A percentile compares a stretch with the other conserved stretches of the same genome.
Conservation (phyloP, 306 rosid species). For the Quercus aquifolioides region DNA sequence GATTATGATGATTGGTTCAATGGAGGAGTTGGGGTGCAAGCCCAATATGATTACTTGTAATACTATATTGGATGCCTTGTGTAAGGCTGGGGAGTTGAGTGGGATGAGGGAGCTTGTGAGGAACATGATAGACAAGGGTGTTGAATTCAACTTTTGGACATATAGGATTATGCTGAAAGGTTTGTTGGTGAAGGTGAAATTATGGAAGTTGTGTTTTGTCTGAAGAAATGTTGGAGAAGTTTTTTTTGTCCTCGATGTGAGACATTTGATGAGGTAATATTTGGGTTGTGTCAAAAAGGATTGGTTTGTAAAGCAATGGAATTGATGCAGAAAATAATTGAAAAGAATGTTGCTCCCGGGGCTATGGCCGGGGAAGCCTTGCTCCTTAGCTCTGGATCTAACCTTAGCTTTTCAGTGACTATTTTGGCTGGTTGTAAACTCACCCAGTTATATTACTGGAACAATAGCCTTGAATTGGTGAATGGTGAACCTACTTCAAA, state of each 20-base stretch:
- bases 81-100: constrained; percentile 35
- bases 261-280: constrained; percentile 48
- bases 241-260: constrained; percentile 40
- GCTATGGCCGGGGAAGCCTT: constrained; percentile 59
- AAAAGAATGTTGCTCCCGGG: constrained; percentile 41
- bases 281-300: constrained; percentile 54
- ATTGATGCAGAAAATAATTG: constrained; percentile 44
- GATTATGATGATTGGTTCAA: constrained; percentile 40
- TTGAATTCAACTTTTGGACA: constrained; percentile 52
- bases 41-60: constrained; percentile 72
- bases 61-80: constrained; percentile 47
- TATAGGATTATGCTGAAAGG: constrained; percentile 60
- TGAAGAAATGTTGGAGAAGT: constrained; percentile 64
- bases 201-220: constrained; percentile 45
- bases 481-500: no score
- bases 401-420: constrained; percentile 32
- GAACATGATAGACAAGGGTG: constrained; percentile 54
- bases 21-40: constrained; percentile 69
- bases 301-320: constrained; percentile 43
- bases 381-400: constrained; percentile 35
- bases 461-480: neutral
- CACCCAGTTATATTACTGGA: neutral
- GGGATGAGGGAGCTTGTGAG: constrained; percentile 43
- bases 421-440: constrained; percentile 30
- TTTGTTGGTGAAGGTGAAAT: constrained; percentile 44